A percentile compares a stretch with the other conserved stretches of the same genome.
Evolutionary conservation across 2,329 filamentous ascomycete genomes (phyloP).

Genomic region (Epichloe coenophiala): DNA sequence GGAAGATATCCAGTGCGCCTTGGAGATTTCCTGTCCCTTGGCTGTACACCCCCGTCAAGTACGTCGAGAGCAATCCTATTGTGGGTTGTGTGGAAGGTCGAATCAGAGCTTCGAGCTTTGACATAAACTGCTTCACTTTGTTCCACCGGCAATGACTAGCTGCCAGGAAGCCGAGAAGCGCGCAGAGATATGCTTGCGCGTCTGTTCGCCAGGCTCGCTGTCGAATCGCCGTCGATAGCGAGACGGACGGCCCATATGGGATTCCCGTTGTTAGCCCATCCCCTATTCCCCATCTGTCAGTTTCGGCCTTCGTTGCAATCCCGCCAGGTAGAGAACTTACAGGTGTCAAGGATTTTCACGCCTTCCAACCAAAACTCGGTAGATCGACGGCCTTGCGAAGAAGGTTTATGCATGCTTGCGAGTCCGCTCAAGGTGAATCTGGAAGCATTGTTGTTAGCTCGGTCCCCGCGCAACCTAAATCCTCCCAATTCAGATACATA

Average conservation of each 20-base stretch:
- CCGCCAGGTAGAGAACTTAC: slow-evolving; percentile 16
- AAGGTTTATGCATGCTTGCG: slow-evolving; percentile 26
- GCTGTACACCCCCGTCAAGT: slow-evolving; percentile 57
- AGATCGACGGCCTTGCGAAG: slow-evolving; percentile 19
- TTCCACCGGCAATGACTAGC: slow-evolving; percentile 60
- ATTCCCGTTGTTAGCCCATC: slow-evolving; percentile 21
- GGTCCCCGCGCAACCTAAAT: slow-evolving; percentile 2
- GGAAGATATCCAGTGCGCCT: slow-evolving; percentile 54
- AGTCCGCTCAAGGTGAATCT: slow-evolving; percentile 44
- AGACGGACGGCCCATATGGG: slow-evolving; percentile 29
- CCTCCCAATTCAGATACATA: slow-evolving; percentile 20
- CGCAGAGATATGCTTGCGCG: slow-evolving; percentile 53
- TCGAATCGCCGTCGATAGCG: slow-evolving; percentile 42
- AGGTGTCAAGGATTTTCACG: slow-evolving; percentile 33
- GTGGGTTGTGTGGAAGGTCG: slow-evolving; percentile 27
- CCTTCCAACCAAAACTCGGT: slow-evolving; percentile 30
- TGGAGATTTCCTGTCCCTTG: slow-evolving; percentile 68
- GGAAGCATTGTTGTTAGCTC: slow-evolving; percentile 1
- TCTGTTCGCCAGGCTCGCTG: slow-evolving; percentile 51
- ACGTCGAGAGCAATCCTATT: slow-evolving; percentile 41
- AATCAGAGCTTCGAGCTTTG: slow-evolving; percentile 34
- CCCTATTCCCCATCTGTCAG: slow-evolving; percentile 13
- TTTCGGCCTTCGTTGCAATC: not conserved
- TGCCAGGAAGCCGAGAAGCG: slow-evolving; percentile 57
- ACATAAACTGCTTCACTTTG: slow-evolving; percentile 44